phyloP scores from a whole-genome alignment of 148 eudicot genomes.

The Euryodendron excelsum region DNA sequence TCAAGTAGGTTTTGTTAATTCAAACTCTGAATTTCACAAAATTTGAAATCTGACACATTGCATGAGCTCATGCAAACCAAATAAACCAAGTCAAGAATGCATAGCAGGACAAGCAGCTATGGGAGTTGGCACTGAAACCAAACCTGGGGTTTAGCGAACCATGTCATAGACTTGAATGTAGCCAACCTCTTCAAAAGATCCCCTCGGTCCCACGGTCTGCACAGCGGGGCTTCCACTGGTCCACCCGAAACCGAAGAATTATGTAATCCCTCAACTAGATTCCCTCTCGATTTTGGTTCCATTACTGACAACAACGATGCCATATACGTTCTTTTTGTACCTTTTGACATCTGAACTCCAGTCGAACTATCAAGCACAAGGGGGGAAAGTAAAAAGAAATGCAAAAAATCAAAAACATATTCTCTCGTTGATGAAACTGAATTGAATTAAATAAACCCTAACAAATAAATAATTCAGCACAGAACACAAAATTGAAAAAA shows the following conservation, averaged over 20 bases:
- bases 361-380: slow-evolving; percentile 27
- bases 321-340: slow-evolving; percentile 52
- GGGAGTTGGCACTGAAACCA: slow-evolving; percentile 2
- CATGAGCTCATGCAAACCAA: background rate
- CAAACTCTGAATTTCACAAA: background rate
- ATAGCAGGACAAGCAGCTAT: background rate
- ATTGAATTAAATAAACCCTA: too few relatives aligned
- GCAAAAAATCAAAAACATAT: background rate
- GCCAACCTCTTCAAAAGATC: slow-evolving; percentile 77
- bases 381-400: background rate
- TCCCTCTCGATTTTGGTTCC: slow-evolving; percentile 36
- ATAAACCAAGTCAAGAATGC: background rate
- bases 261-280: slow-evolving; percentile 28
- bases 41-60: background rate
- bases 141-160: slow-evolving; percentile 99
- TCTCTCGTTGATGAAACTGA: background rate
- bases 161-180: slow-evolving; percentile 94
- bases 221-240: slow-evolving; percentile 45
- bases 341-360: slow-evolving; percentile 41
- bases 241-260: slow-evolving; percentile 18
- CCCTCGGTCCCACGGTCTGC: slow-evolving; percentile 93
- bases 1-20: background rate
- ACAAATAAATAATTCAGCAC: too few relatives aligned
- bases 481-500: too few relatives aligned
- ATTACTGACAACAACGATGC: slow-evolving; percentile 21